These are phyloP conservation scores for Botryotinia globosa DNA, from an alignment of 2,329 filamentous ascomycete species.

Conservation along the genomic window DNA sequence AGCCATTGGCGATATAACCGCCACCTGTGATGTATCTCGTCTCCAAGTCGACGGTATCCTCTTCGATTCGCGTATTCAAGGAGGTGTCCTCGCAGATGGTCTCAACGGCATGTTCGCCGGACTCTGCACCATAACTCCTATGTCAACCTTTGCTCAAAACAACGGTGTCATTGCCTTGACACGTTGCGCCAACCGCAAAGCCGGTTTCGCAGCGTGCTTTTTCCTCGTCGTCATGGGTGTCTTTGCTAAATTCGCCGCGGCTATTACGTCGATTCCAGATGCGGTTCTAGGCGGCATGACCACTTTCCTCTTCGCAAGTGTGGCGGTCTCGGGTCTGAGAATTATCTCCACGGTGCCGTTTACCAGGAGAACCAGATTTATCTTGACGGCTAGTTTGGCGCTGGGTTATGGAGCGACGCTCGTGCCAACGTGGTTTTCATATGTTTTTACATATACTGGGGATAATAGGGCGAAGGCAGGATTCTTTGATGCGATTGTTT, in stretches of 20 bases:
- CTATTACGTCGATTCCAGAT: constrained; percentile 71
- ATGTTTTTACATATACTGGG: constrained; percentile 71
- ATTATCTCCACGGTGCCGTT: constrained; percentile 72
- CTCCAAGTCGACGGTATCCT: constrained; percentile 69
- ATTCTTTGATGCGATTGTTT: constrained; percentile 70
- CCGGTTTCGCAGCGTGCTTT: constrained; percentile 73
- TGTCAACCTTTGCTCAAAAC: constrained; percentile 80
- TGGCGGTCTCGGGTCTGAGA: constrained; percentile 73
- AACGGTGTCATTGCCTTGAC: constrained; percentile 83
- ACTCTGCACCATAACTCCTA: constrained; percentile 75
- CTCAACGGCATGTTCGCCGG: constrained; percentile 72
- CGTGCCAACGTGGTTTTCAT: constrained; percentile 63
- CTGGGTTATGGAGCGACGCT: constrained; percentile 71
- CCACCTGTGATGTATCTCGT: constrained; percentile 75
- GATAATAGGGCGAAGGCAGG: constrained; percentile 65
- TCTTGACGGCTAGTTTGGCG: constrained; percentile 71
- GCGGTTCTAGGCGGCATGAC: constrained; percentile 69
- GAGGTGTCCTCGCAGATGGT: constrained; percentile 75
- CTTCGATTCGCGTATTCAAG: constrained; percentile 76
- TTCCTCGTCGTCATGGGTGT: constrained; percentile 79
- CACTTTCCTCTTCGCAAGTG: constrained; percentile 75
- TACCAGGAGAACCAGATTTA: constrained; percentile 77
- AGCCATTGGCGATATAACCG: constrained; percentile 76
- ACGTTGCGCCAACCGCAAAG: constrained; percentile 75
- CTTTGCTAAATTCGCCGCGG: constrained; percentile 79